Evolutionary conservation across 345 rosid genomes (phyloP).

Genomic region (Hibiscus syriacus): DNA sequence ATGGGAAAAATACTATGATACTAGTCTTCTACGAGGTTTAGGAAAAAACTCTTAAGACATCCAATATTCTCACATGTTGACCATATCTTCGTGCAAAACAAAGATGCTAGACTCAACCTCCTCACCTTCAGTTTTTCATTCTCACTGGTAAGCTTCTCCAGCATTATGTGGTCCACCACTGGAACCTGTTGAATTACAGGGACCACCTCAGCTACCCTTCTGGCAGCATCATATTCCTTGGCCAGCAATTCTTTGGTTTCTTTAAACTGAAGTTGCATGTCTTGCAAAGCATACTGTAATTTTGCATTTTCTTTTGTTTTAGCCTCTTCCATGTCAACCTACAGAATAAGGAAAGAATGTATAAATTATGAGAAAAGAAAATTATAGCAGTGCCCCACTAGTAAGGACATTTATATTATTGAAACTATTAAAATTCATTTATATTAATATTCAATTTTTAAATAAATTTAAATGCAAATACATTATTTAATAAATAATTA

Average conservation of each 20-base stretch:
- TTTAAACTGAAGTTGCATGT: slow-evolving; percentile 70
- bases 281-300: slow-evolving; percentile 72
- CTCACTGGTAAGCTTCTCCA: slow-evolving; percentile 74
- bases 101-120: slow-evolving; percentile 12
- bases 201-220: slow-evolving; percentile 49
- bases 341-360: slow-evolving; percentile 15
- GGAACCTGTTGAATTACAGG: slow-evolving; percentile 86
- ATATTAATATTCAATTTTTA: background rate
- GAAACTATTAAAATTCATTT: background rate
- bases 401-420: background rate
- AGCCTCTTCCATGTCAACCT: slow-evolving; percentile 93
- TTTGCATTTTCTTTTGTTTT: slow-evolving; percentile 83
- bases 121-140: slow-evolving; percentile 88
- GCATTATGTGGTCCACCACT: slow-evolving; percentile 60
- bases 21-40: background rate
- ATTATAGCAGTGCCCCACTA: background rate
- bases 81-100: background rate
- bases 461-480: background rate
- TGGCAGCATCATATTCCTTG: slow-evolving; percentile 71
- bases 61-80: slow-evolving; percentile 2
- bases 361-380: background rate
- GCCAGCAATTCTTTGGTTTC: slow-evolving; percentile 69
- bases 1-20: slow-evolving; percentile 12
- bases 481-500: background rate
- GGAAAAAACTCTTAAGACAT: slow-evolving; percentile 7